These are phyloP conservation scores for Phycomyces blakesleeanus DNA, from an alignment of 192 early-diverging fungal species.

Conservation along the genomic window DNA sequence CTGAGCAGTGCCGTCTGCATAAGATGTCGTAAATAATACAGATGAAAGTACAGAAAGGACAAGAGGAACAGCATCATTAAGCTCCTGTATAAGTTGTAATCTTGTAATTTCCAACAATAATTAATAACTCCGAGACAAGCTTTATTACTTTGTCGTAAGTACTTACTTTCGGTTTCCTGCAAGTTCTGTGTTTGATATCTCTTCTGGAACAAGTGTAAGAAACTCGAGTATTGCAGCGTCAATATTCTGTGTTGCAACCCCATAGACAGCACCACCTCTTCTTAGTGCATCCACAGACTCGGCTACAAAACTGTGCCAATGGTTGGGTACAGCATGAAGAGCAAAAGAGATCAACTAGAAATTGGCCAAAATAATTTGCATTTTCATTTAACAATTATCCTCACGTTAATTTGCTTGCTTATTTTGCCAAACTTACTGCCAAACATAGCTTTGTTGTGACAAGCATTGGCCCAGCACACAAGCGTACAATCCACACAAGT, in stretches of 20 bases:
- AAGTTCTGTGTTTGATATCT: constrained; percentile 45
- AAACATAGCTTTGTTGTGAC: constrained; percentile 52
- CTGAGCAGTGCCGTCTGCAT: constrained; percentile 29
- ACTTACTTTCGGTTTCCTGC: constrained; percentile 42
- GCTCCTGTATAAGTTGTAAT: constrained; percentile 27
- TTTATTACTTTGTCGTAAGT: neutral
- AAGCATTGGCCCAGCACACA: constrained; percentile 42
- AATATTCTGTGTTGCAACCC: constrained; percentile 23
- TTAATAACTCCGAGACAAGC: too few species aligned
- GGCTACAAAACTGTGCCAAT: constrained; percentile 50
- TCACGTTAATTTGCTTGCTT: neutral
- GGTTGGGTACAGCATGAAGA: constrained; percentile 40
- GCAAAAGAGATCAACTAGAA: constrained; percentile 48
- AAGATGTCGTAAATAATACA: constrained; percentile 14
- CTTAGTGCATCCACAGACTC: constrained; percentile 37
- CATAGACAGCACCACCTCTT: constrained; percentile 17
- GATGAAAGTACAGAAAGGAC: constrained; percentile 22
- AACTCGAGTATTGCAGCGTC: constrained; percentile 46
- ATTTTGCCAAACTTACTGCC: constrained; percentile 36
- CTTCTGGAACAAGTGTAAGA: constrained; percentile 54
- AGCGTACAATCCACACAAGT: constrained; percentile 42
- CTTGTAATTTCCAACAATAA: constrained; percentile 1
- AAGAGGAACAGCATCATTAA: constrained; percentile 23
- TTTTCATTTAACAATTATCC: neutral
- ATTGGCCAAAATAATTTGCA: neutral